phyloP scores from a whole-genome alignment of 257 asterid species.

The Forsythia suspensa region DNA sequence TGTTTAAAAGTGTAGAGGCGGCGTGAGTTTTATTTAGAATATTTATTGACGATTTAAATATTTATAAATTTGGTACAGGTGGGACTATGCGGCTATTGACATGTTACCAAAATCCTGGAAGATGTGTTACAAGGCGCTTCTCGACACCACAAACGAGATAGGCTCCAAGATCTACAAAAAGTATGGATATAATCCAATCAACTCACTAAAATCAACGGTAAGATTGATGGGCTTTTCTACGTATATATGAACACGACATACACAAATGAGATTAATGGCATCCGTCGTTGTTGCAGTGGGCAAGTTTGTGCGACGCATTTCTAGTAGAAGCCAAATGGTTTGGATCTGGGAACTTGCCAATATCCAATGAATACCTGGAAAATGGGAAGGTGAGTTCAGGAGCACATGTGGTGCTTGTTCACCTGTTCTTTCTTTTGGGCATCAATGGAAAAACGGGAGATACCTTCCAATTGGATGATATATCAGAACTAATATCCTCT shows the following conservation, averaged over 20 bases:
- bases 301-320: slow-evolving; percentile 41
- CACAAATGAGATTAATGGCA: too few species aligned
- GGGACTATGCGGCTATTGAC: slow-evolving; percentile 34
- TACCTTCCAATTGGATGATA: slow-evolving; percentile 2
- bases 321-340: slow-evolving; percentile 53
- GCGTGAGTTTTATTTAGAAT: not conserved
- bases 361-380: slow-evolving; percentile 36
- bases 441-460: slow-evolving; percentile 10
- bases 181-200: slow-evolving; percentile 42
- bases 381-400: slow-evolving; percentile 52
- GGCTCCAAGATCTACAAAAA: slow-evolving; percentile 18
- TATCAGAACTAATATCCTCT: slow-evolving; percentile 25
- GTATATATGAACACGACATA: too few species aligned
- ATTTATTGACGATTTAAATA: not conserved
- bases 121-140: slow-evolving; percentile 39
- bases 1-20: too few species aligned
- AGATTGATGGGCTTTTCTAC: too few species aligned
- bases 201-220: slow-evolving; percentile 1
- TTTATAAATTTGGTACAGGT: slow-evolving; percentile 9
- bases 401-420: slow-evolving; percentile 24
- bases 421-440: slow-evolving; percentile 38
- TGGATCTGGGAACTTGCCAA: slow-evolving; percentile 20
- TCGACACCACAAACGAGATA: slow-evolving; percentile 38
- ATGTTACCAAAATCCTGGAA: slow-evolving; percentile 54
- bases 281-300: slow-evolving; percentile 33